Evolutionary conservation across 164 flowering plant genomes (phyloP).

Genomic region (Cinnamomum chago): DNA sequence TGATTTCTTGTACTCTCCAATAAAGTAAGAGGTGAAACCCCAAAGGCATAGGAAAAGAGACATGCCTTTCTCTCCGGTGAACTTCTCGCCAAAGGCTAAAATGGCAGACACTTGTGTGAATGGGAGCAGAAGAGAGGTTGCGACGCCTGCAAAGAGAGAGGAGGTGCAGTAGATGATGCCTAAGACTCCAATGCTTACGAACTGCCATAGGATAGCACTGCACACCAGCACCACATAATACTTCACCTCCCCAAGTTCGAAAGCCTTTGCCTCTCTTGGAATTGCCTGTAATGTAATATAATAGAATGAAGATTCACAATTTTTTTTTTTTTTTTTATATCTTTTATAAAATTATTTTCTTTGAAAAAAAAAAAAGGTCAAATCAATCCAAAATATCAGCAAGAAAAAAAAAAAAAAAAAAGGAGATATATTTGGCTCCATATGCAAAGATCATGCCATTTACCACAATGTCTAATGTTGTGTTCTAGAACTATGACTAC

Average conservation of each 20-base stretch:
- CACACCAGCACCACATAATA: slow-evolving; percentile 11
- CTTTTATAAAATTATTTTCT: too few relatives aligned
- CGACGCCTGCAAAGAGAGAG: slow-evolving; percentile 3
- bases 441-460: too few relatives aligned
- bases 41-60: slow-evolving; percentile 7
- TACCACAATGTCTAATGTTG: too few relatives aligned
- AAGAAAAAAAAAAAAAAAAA: too few relatives aligned
- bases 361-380: too few relatives aligned
- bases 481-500: too few relatives aligned
- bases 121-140: neutral
- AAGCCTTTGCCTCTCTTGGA: slow-evolving; percentile 9
- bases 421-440: too few relatives aligned
- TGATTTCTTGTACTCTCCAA: slow-evolving; percentile 14
- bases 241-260: slow-evolving; percentile 6
- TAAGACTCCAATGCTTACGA: neutral
- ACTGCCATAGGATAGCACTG: slow-evolving; percentile 10
- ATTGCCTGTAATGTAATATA: neutral
- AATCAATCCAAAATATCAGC: too few relatives aligned
- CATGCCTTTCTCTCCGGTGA: slow-evolving; percentile 14
- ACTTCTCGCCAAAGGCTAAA: slow-evolving; percentile 8
- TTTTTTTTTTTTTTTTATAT: too few relatives aligned
- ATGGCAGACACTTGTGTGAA: neutral
- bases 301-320: too few relatives aligned
- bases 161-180: slow-evolving; percentile 8
- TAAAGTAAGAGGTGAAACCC: slow-evolving; percentile 16